These are phyloP conservation scores for Sphagnum magellanicum DNA, from an alignment of 228 moss, liverwort and hornwort genomes.

Conservation along the genomic window DNA sequence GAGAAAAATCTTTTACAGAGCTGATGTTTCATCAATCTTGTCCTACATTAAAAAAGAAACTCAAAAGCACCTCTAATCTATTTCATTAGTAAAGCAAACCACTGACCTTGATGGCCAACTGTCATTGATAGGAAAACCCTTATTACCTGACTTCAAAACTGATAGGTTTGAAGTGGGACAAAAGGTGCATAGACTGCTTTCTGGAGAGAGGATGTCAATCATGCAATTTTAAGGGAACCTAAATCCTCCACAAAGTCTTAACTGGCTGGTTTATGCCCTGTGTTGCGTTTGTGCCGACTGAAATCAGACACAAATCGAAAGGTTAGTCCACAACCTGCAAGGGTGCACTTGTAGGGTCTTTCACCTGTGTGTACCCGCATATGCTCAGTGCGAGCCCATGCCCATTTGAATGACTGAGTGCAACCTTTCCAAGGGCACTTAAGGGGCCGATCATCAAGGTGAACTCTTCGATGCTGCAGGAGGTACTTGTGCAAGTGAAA, in stretches of 20 bases:
- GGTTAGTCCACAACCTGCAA: conserved; percentile 85
- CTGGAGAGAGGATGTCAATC: too few species aligned
- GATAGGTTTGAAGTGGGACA: too few species aligned
- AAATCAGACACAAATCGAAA: conserved; percentile 97
- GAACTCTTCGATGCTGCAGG: conserved; percentile 87
- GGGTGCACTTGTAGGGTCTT: conserved; percentile 72
- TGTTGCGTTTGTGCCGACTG: conserved; percentile 91
- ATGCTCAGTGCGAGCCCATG: conserved; percentile 96
- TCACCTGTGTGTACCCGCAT: conserved; percentile 87
- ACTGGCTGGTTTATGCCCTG: conserved; percentile 58
- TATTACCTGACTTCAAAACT: too few species aligned
- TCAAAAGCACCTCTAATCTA: too few species aligned
- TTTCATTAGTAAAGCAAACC: too few species aligned
- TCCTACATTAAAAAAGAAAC: too few species aligned
- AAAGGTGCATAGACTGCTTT: too few species aligned
- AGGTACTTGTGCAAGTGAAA: conserved; percentile 97
- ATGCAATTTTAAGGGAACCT: too few species aligned
- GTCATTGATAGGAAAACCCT: too few species aligned
- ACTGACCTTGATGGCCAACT: too few species aligned
- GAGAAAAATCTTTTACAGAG: too few species aligned
- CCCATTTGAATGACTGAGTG: conserved; percentile 85
- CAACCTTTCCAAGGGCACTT: conserved; percentile 89
- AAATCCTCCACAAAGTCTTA: background rate
- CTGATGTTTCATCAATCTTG: too few species aligned
- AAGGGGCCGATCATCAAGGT: conserved; percentile 81